Conservation (phyloP, 768 basidiomycete species). For the Suillus luteus region DNA sequence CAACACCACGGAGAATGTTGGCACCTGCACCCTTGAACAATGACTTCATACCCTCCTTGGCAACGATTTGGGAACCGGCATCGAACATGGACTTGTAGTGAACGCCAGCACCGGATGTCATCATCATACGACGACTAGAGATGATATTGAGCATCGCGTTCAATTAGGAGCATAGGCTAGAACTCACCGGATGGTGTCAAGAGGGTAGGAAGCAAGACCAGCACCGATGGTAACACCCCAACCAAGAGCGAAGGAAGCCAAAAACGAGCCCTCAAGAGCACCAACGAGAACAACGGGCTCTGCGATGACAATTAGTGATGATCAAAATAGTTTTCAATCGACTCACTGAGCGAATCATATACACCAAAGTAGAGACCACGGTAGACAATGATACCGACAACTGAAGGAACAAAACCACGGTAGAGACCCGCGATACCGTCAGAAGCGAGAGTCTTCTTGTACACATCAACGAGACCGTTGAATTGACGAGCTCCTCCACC, state of each 20-base stretch:
- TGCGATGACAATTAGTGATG: constrained; percentile 37
- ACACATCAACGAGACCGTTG: constrained; percentile 97
- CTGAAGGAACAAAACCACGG: constrained; percentile 99
- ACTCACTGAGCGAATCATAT: constrained; percentile 90
- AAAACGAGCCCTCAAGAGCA: constrained; percentile 92
- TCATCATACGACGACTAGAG: constrained; percentile 99
- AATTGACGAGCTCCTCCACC: constrained; percentile 93
- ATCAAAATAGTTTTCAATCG: constrained; percentile 1
- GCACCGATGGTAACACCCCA: constrained; percentile 99
- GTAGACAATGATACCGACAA: constrained; percentile 99
- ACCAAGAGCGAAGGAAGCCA: constrained; percentile 95
- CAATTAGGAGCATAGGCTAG: background rate
- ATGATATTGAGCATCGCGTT: constrained; percentile 26
- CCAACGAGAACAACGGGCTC: constrained; percentile 98
- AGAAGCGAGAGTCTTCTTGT: constrained; percentile 94
- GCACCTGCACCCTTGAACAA: constrained; percentile 99
- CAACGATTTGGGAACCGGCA: constrained; percentile 90
- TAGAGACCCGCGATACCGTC: constrained; percentile 99
- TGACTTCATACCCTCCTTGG: constrained; percentile 93
- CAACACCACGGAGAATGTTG: constrained; percentile 97
- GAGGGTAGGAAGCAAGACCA: constrained; percentile 96
- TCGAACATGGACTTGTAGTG: constrained; percentile 99
- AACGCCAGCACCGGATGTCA: constrained; percentile 93
- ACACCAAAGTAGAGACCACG: constrained; percentile 99
- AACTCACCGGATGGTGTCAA: constrained; percentile 81